These are phyloP conservation scores for Penicillium sp. DNA, from an alignment of 2,329 filamentous ascomycete species.

Conservation along the genomic window DNA sequence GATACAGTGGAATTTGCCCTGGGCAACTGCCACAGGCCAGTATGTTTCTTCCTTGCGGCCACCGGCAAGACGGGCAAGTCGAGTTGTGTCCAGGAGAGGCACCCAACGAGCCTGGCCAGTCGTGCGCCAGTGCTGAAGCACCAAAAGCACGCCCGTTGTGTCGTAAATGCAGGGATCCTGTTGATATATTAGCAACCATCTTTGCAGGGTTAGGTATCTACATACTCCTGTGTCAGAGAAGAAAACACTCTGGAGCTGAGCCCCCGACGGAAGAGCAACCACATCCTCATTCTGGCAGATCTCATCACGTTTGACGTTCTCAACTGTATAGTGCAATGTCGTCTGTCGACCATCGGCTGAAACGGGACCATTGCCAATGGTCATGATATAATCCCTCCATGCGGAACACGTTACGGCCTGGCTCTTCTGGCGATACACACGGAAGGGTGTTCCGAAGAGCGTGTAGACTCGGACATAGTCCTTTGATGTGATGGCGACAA, in stretches of 20 bases:
- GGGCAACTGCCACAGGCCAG: slow-evolving; percentile 90
- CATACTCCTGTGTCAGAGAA: slow-evolving; percentile 85
- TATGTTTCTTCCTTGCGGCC: slow-evolving; percentile 86
- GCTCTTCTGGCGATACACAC: slow-evolving; percentile 87
- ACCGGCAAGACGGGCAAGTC: slow-evolving; percentile 71
- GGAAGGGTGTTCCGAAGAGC: slow-evolving; percentile 81
- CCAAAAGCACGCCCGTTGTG: slow-evolving; percentile 78
- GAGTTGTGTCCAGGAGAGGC: slow-evolving; percentile 82
- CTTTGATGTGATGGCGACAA: slow-evolving; percentile 79
- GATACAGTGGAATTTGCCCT: slow-evolving; percentile 94
- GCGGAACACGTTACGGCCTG: slow-evolving; percentile 90
- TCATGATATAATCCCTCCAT: slow-evolving; percentile 94
- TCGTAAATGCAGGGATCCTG: slow-evolving; percentile 96
- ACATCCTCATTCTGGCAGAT: slow-evolving; percentile 93
- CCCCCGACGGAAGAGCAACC: slow-evolving; percentile 72
- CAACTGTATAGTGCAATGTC: slow-evolving; percentile 80
- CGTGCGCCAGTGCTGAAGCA: slow-evolving; percentile 84
- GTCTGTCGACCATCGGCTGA: slow-evolving; percentile 66
- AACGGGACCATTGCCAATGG: slow-evolving; percentile 85
- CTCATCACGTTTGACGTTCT: slow-evolving; percentile 89
- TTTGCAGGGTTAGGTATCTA: neutral
- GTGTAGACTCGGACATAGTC: slow-evolving; percentile 92
- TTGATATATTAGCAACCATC: slow-evolving; percentile 7
- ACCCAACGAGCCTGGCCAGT: slow-evolving; percentile 85
- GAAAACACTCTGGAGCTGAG: slow-evolving; percentile 73